Base-by-base conservation (phyloP, 2,329 filamentous ascomycete species). In the Exophiala sp. region DNA sequence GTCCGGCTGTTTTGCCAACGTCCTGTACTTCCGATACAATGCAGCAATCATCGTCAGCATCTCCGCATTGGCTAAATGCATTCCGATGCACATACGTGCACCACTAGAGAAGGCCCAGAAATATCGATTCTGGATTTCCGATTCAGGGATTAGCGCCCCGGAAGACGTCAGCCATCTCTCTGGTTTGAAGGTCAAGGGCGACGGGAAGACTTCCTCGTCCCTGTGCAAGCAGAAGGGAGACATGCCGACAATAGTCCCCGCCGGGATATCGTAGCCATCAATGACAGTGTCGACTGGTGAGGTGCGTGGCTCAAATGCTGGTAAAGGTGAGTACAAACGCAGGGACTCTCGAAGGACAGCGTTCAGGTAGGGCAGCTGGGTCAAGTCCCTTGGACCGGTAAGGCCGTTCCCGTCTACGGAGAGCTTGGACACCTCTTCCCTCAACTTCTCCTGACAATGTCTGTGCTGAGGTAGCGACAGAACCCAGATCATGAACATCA, bases 401-500 rank as follows among this genome's bases (percentile, higher is more conserved):
- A 67, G 56, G 4, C 63, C 68, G 16, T 60, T 47, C 2, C 45
- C 52, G 55, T 66, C 62, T 8, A 64, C 43, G 22, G 52, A 50
- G 6, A 60, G 53, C 0, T 35, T 38, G 10, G 58, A 57, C 1
- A 75, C 64, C 58, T 79, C 76, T 3, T 65, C 61, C 11, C 66
- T 62, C 3, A 79, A 62, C n/a, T 64, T 68, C 1, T 70, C 56
- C 57, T 79, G 75, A 23, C 67, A 70, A 10, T 53, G 48, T 7
- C 60, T 46, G 43, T 75, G 68, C 27, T 68, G 63, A 0, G 71
- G 72, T 2, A 68, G 63, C 0, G 76, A 77, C 1, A 79, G 65
- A 0, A 70, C 65, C 72, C 73, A 77, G 24, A 77, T 64, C 1
- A 73, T 61, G 55, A 75, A 78, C 69, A 76, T 75, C 3, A 76